These are phyloP conservation scores for Didymella pinodella DNA, from an alignment of 2,329 filamentous ascomycete genomes.

Conservation along the genomic window DNA sequence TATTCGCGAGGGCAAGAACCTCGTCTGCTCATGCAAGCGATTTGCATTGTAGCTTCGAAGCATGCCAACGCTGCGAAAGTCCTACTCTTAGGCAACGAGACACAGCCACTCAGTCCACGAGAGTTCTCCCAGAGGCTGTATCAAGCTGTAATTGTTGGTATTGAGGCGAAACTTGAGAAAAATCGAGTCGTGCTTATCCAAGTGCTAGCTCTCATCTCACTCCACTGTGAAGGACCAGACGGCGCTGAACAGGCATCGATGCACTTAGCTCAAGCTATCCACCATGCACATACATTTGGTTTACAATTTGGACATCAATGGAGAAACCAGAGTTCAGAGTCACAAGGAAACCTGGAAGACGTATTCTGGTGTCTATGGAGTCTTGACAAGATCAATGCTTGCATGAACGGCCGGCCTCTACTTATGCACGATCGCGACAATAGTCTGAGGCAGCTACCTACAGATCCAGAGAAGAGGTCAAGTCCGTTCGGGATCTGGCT, in stretches of 20 bases:
- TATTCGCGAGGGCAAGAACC: conserved; percentile 49
- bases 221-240: conserved; percentile 58
- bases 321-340: conserved; percentile 50
- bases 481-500: conserved; percentile 60
- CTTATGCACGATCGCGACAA: conserved; percentile 59
- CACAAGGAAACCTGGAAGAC: conserved; percentile 53
- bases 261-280: conserved; percentile 58
- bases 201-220: conserved; percentile 56
- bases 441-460: conserved; percentile 53
- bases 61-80: conserved; percentile 54
- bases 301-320: conserved; percentile 55
- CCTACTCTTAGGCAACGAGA: conserved; percentile 50
- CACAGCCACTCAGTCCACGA: conserved; percentile 48
- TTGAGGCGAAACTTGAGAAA: conserved; percentile 53
- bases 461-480: conserved; percentile 53
- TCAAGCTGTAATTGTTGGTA: conserved; percentile 51
- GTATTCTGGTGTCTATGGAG: conserved; percentile 61
- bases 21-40: conserved; percentile 54
- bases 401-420: conserved; percentile 57
- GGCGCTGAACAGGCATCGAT: conserved; percentile 58
- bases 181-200: conserved; percentile 59
- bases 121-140: conserved; percentile 58
- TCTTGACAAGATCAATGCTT: conserved; percentile 58
- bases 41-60: conserved; percentile 59
- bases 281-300: conserved; percentile 59